A percentile compares a stretch with the other conserved stretches of the same genome.
Evolutionary conservation across 495 filamentous ascomycete genomes (phyloP).

Genomic region (Daldinia bambusicola): DNA sequence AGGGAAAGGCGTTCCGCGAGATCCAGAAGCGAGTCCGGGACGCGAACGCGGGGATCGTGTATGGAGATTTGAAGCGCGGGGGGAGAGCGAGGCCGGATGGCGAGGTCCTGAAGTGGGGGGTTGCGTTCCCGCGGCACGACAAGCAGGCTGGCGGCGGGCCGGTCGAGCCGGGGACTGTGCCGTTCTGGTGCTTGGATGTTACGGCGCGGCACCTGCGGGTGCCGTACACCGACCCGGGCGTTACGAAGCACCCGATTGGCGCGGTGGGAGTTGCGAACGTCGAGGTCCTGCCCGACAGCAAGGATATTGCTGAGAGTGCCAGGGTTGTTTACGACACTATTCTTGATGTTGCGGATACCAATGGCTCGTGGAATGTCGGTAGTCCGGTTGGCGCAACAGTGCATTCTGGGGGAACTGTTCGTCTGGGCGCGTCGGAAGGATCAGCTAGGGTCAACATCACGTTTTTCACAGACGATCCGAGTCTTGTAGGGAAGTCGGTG

Average conservation of each 20-base stretch:
- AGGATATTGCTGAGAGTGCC: constrained; percentile 34
- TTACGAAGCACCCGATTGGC: constrained; percentile 56
- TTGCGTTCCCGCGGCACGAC: constrained; percentile 57
- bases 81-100: constrained; percentile 59
- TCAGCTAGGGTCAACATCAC: constrained; percentile 9
- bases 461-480: constrained; percentile 35
- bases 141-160: constrained; percentile 42
- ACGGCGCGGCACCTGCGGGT: constrained; percentile 59
- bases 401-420: constrained; percentile 13
- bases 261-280: constrained; percentile 58
- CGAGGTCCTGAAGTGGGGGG: constrained; percentile 59
- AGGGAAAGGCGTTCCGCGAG: constrained; percentile 43
- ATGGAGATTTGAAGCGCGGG: constrained; percentile 54
- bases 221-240: constrained; percentile 47
- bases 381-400: constrained; percentile 10
- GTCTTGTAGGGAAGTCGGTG: constrained; percentile 22
- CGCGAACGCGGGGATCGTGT: constrained; percentile 50
- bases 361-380: constrained; percentile 9
- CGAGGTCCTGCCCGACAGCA: constrained; percentile 47
- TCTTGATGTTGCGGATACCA: constrained; percentile 20
- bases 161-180: constrained; percentile 47
- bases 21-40: constrained; percentile 44
- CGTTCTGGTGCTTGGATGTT: constrained; percentile 69
- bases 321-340: constrained; percentile 45
- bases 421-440: background rate